Evolutionary conservation across 371 early-diverging fungal genomes (phyloP), one percentile per base, ranked within the genome.

Genomic region (Blakeslea trispora): DNA sequence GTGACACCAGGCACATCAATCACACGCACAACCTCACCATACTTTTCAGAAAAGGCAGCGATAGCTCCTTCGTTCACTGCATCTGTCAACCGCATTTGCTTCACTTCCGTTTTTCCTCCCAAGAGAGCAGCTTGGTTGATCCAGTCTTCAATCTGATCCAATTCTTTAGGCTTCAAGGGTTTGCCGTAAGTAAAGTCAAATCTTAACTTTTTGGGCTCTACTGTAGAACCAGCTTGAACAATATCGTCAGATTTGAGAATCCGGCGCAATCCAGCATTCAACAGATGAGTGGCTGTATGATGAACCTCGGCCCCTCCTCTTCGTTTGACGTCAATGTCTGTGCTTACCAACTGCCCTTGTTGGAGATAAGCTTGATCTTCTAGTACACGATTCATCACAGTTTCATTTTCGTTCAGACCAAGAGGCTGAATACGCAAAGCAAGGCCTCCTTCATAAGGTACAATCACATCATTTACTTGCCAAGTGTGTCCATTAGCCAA

Each of bases 261-360:
- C 39, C 68, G 71, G 53, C 85, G 76, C 46, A 91, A 67, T 1
- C 88, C 90, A 14, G 86, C 84, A 52, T 90, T 85, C 23, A 91
- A 62, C 43, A 90, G 35, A 70, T 91, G 92, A 0, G 92, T 91
- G 3, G 90, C 92, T 5, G 91, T 86, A 50, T 91, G 92, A 55
- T 91, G 92, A 6, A 86, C 73, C 6, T 87, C 87, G 0, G 76
- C 71, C 0, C 87, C 85, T n/a, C 68, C 61, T 13, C 92, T 82
- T 49, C 78, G 71, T 5, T 47, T 58, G 17, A 66, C 50, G 53
- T 89, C 86, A 1, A 91, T 77, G 8, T 67, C 46, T 0, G 84
- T 78, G 2, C 62, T 59, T 0, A 85, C 80, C 3, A 55, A 18
- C 8, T 69, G 59, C 0, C 83, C 86, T 11, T 58, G 45, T 59